Evolutionary conservation across 75 land plant genomes (phyloP).

Genomic region (Pinus tabuliformis): DNA sequence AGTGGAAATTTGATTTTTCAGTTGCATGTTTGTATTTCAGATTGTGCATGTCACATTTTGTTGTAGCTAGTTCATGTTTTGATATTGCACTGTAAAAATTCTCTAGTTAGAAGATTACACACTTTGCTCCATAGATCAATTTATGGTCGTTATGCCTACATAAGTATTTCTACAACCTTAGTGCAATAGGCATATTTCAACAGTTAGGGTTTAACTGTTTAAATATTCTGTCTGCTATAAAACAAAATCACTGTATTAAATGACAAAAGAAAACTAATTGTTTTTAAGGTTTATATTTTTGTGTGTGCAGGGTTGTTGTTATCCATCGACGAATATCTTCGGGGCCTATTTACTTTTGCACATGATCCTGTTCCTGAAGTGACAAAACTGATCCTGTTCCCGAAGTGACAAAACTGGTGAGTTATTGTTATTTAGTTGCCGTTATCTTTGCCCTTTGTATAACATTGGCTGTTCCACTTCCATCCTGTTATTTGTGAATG

Average conservation of each 20-base stretch:
- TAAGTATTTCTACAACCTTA: conserved; percentile 25
- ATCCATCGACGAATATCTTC: conserved; percentile 91
- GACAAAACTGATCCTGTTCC: conserved; percentile 92
- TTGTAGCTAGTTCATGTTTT: too few relatives aligned
- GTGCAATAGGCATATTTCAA: not conserved
- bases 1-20: too few relatives aligned
- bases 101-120: too few relatives aligned
- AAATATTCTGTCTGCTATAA: not conserved
- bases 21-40: too few relatives aligned
- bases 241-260: not conserved
- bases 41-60: too few relatives aligned
- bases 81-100: too few relatives aligned
- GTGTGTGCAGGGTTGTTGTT: conserved; percentile 56
- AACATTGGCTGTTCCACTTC: not conserved
- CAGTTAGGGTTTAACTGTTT: not conserved
- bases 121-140: conserved; percentile 82
- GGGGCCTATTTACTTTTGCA: conserved; percentile 86
- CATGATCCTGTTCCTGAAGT: conserved; percentile 82
- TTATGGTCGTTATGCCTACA: conserved; percentile 73
- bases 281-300: not conserved
- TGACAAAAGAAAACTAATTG: not conserved
- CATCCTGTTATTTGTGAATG: not conserved
- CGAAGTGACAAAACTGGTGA: too few relatives aligned
- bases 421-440: not conserved
- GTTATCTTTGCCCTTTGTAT: not conserved